phyloP scores from a whole-genome alignment of 2,329 filamentous ascomycete species.

The Neonectria sp. region DNA sequence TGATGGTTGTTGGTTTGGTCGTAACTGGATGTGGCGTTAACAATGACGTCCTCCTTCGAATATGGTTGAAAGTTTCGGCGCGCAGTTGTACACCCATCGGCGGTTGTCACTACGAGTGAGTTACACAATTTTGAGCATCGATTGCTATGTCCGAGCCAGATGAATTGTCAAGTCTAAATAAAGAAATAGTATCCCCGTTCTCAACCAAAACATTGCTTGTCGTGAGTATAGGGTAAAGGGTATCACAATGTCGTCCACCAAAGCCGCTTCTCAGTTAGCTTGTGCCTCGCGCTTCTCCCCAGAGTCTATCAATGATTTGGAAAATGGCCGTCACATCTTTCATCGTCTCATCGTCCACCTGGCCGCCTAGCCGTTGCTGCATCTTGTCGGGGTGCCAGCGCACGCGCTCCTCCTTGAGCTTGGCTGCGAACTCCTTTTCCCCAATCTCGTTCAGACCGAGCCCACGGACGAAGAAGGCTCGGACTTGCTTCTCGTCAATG shows the following conservation, averaged over 20 bases:
- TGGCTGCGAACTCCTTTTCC: conserved; percentile 61
- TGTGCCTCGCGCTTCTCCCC: conserved; percentile 72
- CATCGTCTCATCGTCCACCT: conserved; percentile 81
- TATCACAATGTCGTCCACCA: conserved; percentile 29
- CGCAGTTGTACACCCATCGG: not conserved
- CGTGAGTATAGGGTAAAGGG: conserved; percentile 21
- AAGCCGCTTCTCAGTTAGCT: conserved; percentile 12
- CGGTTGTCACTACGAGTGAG: too few species aligned
- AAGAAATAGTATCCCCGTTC: not conserved
- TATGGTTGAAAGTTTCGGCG: not conserved
- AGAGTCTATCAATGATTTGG: conserved; percentile 88
- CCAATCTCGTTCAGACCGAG: conserved; percentile 60
- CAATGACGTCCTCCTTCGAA: not conserved
- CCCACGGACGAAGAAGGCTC: conserved; percentile 76
- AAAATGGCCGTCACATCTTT: conserved; percentile 90
- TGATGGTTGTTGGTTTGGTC: not conserved
- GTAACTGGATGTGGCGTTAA: not conserved
- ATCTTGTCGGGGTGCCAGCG: conserved; percentile 99
- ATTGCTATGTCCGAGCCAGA: not conserved
- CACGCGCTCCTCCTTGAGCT: conserved; percentile 87
- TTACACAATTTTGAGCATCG: not conserved
- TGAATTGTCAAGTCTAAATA: not conserved
- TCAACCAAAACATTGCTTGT: not conserved
- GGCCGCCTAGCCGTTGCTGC: conserved; percentile 85
- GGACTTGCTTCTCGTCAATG: conserved; percentile 72